Evolutionary conservation across 345 rosid species (phyloP).

Genomic region (Viola odorata): DNA sequence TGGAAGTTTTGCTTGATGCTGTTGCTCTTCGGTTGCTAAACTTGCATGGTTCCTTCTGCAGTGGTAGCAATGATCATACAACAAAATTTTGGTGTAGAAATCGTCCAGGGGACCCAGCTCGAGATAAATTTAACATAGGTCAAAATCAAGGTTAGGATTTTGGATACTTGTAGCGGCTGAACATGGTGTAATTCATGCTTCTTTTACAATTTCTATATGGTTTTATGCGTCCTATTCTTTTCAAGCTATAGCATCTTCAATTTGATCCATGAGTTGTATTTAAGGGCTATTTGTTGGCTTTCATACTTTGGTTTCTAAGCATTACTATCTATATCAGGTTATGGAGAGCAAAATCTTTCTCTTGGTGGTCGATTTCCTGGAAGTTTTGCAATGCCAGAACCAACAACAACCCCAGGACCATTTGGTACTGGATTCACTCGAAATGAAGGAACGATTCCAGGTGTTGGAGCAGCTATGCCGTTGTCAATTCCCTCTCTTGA

Average conservation of each 20-base stretch:
- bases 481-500: conserved; percentile 56
- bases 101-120: conserved; percentile 89
- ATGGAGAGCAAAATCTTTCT: conserved; percentile 70
- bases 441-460: conserved; percentile 94
- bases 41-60: conserved; percentile 38
- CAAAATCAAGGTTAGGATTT: conserved; percentile 64
- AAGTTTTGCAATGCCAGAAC: conserved; percentile 60
- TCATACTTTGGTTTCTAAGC: conserved; percentile 1
- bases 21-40: conserved; percentile 14
- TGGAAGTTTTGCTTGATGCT: not conserved
- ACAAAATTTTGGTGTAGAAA: conserved; percentile 99
- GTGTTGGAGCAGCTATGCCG: conserved; percentile 85
- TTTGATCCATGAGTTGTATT: not conserved
- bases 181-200: not conserved
- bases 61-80: conserved; percentile 94
- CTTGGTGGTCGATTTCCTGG: conserved; percentile 74
- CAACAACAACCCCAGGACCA: conserved; percentile 73
- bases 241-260: conserved; percentile 1
- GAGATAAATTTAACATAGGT: conserved; percentile 63
- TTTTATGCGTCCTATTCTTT: not conserved
- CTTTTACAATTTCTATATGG: not conserved
- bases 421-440: conserved; percentile 73
- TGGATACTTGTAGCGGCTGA: not conserved
- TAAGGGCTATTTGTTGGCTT: too few relatives aligned
- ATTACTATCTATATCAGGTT: conserved; percentile 38